phyloP scores from a whole-genome alignment of 805 yeast genomes.

The Nakazawaea pomicola region DNA sequence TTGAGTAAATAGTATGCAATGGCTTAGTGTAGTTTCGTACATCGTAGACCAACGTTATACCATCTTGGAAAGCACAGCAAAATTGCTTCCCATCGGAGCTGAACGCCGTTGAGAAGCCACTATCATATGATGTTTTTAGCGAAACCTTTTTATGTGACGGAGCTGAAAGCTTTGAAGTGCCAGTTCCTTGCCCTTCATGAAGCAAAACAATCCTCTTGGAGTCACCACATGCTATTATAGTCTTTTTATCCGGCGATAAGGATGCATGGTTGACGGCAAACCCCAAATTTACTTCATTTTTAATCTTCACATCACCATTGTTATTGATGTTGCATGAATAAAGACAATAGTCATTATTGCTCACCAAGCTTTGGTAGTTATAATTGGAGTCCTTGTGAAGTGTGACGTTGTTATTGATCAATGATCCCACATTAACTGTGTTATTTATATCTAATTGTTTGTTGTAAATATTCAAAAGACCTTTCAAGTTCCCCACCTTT shows the following conservation, averaged over 20 bases:
- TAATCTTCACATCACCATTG: constrained; percentile 35
- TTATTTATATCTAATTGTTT: constrained; percentile 41
- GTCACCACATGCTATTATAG: constrained; percentile 73
- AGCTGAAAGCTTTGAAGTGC: constrained; percentile 21
- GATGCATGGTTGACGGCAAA: constrained; percentile 74
- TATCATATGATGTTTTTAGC: constrained; percentile 58
- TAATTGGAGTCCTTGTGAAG: constrained; percentile 38
- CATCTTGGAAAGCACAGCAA: constrained; percentile 83
- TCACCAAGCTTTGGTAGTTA: constrained; percentile 55
- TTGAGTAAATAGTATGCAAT: constrained; percentile 50
- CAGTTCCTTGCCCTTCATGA: constrained; percentile 35
- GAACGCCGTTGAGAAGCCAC: constrained; percentile 80
- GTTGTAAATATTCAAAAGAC: constrained; percentile 56
- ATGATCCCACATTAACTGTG: constrained; percentile 65
- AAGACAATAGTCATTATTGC: constrained; percentile 78
- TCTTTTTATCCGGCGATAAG: constrained; percentile 56
- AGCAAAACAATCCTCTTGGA: constrained; percentile 56
- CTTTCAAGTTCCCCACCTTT: constrained; percentile 42
- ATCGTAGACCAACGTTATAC: constrained; percentile 73
- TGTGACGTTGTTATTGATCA: constrained; percentile 77
- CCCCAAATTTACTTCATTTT: constrained; percentile 43
- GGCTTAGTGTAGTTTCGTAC: constrained; percentile 55
- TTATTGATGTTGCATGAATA: constrained; percentile 58
- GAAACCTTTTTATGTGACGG: constrained; percentile 30
- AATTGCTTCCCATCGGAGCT: constrained; percentile 71